Conservation (phyloP, 805 yeast genomes). For the Candida mattraensis region DNA sequence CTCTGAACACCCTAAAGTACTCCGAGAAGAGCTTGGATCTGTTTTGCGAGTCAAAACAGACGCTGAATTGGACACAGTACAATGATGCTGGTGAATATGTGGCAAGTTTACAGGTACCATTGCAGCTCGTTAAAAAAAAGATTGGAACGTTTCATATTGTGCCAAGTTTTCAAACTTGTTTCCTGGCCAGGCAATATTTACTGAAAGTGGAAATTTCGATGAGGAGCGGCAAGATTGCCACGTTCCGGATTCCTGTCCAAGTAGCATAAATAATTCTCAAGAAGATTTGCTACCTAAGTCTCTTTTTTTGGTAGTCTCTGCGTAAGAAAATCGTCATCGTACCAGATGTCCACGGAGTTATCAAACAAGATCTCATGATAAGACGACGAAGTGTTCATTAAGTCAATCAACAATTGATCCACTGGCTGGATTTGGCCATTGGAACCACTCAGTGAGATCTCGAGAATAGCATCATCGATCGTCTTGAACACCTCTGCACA, state of each 20-base stretch:
- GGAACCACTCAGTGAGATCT: conserved; percentile 40
- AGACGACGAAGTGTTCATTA: conserved; percentile 45
- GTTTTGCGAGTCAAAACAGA: conserved; percentile 7
- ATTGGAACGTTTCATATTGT: conserved; percentile 49
- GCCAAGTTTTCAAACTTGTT: conserved; percentile 65
- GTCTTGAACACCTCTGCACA: conserved; percentile 45
- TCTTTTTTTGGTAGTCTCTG: not conserved
- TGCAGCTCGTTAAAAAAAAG: conserved; percentile 4
- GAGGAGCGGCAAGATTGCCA: conserved; percentile 7
- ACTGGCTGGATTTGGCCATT: conserved; percentile 37
- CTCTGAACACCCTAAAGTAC: conserved; percentile 22
- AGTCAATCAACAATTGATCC: conserved; percentile 40
- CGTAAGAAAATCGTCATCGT: conserved; percentile 34
- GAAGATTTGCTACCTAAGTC: not conserved
- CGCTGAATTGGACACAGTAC: conserved; percentile 9
- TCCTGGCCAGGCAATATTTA: conserved; percentile 58
- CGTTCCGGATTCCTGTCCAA: conserved; percentile 8
- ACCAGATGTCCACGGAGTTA: conserved; percentile 46
- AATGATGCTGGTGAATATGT: conserved; percentile 2
- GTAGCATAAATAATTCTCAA: conserved; percentile 1
- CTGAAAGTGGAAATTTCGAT: conserved; percentile 14
- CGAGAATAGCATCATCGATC: conserved; percentile 44
- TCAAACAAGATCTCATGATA: conserved; percentile 46
- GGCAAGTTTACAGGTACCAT: conserved; percentile 10
- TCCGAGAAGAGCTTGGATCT: conserved; percentile 9